Percentiles rank a stretch among this genome's conserved stretches.
phyloP scores from a whole-genome alignment of 2,329 filamentous ascomycete genomes.

The Colletotrichum siamense region DNA sequence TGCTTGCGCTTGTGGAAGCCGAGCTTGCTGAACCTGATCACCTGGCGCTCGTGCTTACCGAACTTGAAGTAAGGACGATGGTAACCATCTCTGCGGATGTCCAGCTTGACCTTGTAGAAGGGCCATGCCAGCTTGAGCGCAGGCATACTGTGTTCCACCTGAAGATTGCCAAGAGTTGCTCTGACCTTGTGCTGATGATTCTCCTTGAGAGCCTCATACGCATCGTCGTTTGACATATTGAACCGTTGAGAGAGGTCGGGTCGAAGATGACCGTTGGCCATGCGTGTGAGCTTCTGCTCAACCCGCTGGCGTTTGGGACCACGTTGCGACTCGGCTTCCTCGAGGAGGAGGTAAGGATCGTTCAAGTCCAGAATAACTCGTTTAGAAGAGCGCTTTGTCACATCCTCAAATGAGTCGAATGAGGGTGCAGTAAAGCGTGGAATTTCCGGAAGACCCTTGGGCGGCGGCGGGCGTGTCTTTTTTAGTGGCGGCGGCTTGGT shows the following conservation, averaged over 20 bases:
- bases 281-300: conserved; percentile 66
- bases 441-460: conserved; percentile 64
- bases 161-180: conserved; percentile 86
- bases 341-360: conserved; percentile 85
- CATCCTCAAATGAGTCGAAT: conserved; percentile 81
- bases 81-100: conserved; percentile 77
- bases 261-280: conserved; percentile 71
- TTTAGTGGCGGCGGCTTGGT: conserved; percentile 52
- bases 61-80: conserved; percentile 83
- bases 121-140: conserved; percentile 92
- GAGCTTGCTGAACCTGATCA: conserved; percentile 76
- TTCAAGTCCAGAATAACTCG: conserved; percentile 85
- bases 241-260: conserved; percentile 82
- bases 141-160: conserved; percentile 94
- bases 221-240: conserved; percentile 95
- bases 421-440: conserved; percentile 69
- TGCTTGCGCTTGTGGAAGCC: conserved; percentile 80
- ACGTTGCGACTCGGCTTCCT: conserved; percentile 72
- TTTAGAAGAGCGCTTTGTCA: conserved; percentile 76
- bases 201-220: conserved; percentile 94
- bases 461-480: conserved; percentile 72
- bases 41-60: conserved; percentile 68
- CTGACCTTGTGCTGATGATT: conserved; percentile 97
- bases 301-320: conserved; percentile 64
- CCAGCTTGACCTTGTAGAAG: conserved; percentile 89